phyloP scores from a whole-genome alignment of 257 asterid species.

The Lycium ferocissimum region DNA sequence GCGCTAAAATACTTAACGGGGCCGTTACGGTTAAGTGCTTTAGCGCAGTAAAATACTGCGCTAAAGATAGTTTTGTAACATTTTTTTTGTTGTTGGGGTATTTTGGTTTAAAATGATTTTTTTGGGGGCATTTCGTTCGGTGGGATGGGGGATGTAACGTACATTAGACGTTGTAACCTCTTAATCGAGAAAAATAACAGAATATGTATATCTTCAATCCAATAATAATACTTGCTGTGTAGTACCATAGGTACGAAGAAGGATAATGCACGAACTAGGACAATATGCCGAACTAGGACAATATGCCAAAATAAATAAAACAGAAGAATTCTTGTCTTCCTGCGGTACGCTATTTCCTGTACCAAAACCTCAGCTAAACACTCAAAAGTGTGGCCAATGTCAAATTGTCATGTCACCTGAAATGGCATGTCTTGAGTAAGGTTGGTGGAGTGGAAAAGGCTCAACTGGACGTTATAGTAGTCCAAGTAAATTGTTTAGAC shows the following conservation, averaged over 20 bases:
- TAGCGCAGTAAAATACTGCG: no score
- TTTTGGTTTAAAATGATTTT: no score
- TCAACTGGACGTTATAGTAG: background rate
- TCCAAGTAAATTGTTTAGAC: background rate
- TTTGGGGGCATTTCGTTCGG: no score
- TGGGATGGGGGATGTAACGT: background rate
- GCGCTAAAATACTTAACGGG: no score
- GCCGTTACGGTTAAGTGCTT: no score
- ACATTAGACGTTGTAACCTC: background rate
- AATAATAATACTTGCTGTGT: no score
- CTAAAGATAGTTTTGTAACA: no score
- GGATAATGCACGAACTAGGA: background rate
- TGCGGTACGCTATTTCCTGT: background rate
- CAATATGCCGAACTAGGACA: background rate
- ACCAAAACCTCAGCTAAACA: background rate
- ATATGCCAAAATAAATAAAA: background rate
- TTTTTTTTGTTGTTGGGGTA: no score
- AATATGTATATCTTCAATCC: background rate
- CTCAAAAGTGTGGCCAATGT: background rate
- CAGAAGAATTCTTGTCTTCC: background rate
- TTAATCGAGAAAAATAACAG: background rate
- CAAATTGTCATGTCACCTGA: background rate
- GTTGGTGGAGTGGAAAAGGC: background rate
- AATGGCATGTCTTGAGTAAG: background rate
- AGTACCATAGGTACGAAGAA: background rate